These are phyloP conservation scores for Fusarium xylarioides DNA, from an alignment of 2,329 filamentous ascomycete species.

Conservation along the genomic window DNA sequence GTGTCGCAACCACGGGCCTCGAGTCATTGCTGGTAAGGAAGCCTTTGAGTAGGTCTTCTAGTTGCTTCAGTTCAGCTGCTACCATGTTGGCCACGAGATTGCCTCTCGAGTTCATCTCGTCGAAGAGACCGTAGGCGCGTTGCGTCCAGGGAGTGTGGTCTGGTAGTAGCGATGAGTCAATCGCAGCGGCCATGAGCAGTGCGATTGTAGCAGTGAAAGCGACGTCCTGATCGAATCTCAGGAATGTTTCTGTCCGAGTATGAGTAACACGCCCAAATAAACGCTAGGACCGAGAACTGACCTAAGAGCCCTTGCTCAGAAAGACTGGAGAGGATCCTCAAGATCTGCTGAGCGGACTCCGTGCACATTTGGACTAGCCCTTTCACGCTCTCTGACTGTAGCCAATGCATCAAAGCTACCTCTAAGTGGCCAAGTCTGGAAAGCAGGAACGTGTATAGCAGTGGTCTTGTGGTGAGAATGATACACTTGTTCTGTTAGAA, in stretches of 20 bases:
- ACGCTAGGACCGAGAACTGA: not conserved
- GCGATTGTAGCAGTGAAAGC: constrained; percentile 48
- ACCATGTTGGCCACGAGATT: constrained; percentile 56
- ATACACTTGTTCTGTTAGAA: constrained; percentile 23
- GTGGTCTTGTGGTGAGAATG: constrained; percentile 29
- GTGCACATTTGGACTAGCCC: constrained; percentile 17
- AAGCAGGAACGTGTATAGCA: constrained; percentile 34
- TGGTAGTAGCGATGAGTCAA: constrained; percentile 49
- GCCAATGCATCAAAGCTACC: constrained; percentile 33
- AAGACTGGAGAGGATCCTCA: constrained; percentile 21
- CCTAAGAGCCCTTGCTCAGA: constrained; percentile 29
- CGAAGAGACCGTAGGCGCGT: constrained; percentile 54
- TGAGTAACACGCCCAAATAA: not conserved
- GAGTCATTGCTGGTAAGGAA: constrained; percentile 3
- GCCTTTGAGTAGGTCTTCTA: constrained; percentile 10
- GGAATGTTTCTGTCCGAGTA: constrained; percentile 5
- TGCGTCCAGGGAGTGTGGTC: constrained; percentile 49
- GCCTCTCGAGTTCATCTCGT: constrained; percentile 56
- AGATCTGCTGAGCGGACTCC: constrained; percentile 24
- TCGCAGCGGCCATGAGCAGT: constrained; percentile 50
- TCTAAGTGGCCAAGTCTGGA: constrained; percentile 32
- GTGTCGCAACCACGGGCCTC: not conserved
- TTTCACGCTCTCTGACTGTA: constrained; percentile 31
- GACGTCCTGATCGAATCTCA: constrained; percentile 25
- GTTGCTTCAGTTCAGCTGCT: constrained; percentile 17